A percentile compares a stretch with the other conserved stretches of the same genome.
phyloP scores from a whole-genome alignment of 2,329 filamentous ascomycete species.

The Pseudogymnoascus sp. region DNA sequence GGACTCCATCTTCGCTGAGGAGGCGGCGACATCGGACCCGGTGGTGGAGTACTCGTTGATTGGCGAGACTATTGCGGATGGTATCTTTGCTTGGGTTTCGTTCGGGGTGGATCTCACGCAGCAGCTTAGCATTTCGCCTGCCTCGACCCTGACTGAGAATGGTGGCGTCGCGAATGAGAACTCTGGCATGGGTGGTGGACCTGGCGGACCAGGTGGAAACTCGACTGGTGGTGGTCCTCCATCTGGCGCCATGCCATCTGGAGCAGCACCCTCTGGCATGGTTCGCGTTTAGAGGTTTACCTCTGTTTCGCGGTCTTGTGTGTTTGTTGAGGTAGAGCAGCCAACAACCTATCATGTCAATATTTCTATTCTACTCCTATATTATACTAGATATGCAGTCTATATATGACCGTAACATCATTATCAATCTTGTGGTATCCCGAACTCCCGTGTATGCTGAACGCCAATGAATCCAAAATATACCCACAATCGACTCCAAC shows the following conservation, averaged over 20 bases:
- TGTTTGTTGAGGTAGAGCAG: neutral
- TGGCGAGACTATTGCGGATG: conserved; percentile 41
- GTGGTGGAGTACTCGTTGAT: conserved; percentile 49
- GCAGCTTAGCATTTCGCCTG: neutral
- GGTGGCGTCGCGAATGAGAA: neutral
- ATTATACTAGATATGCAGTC: neutral
- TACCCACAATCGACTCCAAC: neutral
- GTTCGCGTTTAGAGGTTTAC: neutral
- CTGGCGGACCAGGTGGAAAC: neutral
- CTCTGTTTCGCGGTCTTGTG: neutral
- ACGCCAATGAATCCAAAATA: neutral
- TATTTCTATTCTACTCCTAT: neutral
- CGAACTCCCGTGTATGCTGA: neutral
- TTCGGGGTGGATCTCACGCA: conserved; percentile 35
- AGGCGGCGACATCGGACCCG: conserved; percentile 41
- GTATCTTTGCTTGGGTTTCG: conserved; percentile 46
- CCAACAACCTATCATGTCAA: neutral
- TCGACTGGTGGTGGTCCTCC: neutral
- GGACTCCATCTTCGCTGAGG: conserved; percentile 39
- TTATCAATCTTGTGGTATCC: neutral
- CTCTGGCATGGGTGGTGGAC: neutral
- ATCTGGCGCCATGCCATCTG: neutral
- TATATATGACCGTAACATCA: neutral
- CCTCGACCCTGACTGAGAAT: neutral
- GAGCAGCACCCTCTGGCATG: neutral